A percentile compares a stretch with the other conserved stretches of the same genome.
Conservation (phyloP, 306 rosid species). For the Sophora flavescens region DNA sequence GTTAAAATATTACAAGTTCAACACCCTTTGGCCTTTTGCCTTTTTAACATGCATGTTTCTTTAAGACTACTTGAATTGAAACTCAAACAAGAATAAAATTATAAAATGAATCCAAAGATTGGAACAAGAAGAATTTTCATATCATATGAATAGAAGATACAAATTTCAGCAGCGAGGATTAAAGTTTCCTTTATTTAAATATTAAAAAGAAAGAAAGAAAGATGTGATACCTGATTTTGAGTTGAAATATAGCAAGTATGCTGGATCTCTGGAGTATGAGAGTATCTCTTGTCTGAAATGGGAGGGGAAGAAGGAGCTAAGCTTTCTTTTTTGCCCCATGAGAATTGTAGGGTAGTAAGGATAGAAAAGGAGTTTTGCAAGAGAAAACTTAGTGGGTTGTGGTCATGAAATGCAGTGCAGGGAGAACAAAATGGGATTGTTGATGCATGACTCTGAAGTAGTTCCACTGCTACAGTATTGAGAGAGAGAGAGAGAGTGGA, state of each 20-base stretch:
- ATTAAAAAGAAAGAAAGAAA: neutral
- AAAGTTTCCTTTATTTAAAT: neutral
- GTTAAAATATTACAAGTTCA: conserved; percentile 19
- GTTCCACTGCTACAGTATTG: neutral
- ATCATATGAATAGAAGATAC: neutral
- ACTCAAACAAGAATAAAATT: neutral
- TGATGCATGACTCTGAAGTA: neutral
- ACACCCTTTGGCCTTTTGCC: neutral
- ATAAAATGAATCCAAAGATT: conserved; percentile 13
- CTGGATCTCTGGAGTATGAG: no score
- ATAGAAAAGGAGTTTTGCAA: conserved; percentile 2
- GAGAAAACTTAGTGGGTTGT: neutral
- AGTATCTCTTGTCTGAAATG: no score
- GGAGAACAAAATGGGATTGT: conserved; percentile 9
- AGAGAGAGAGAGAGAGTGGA: conserved; percentile 1
- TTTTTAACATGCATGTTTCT: neutral
- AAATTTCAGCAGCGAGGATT: conserved; percentile 17
- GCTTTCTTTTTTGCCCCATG: neutral
- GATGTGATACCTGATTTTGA: neutral
- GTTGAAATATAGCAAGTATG: no score
- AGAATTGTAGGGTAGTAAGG: neutral
- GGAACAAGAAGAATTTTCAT: conserved; percentile 20
- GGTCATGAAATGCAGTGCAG: conserved; percentile 7
- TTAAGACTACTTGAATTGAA: neutral
- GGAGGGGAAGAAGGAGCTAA: neutral